Evolutionary conservation across 108 stramenopile genomes (phyloP).

Genomic region (Cyclostephanos tholiformis): DNA sequence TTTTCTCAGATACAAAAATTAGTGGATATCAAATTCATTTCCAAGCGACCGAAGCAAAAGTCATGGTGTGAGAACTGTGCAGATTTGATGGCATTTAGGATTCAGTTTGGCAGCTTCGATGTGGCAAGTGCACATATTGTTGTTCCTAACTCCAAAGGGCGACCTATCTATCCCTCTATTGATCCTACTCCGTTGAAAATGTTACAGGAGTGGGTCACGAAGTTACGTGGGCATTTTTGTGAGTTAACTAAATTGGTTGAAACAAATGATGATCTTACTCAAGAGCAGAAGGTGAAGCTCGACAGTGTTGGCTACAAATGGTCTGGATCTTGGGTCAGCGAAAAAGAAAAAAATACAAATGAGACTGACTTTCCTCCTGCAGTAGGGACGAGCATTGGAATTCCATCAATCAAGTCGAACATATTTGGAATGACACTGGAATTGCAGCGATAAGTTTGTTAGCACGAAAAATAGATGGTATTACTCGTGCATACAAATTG

Average conservation of each 20-base stretch:
- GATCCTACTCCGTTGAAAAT: constrained; percentile 14
- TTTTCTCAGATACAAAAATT: constrained; percentile 33
- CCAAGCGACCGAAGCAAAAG: constrained; percentile 30
- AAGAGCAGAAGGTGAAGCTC: constrained; percentile 26
- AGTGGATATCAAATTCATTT: constrained; percentile 40
- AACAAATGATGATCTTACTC: constrained; percentile 19
- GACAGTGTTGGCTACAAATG: constrained; percentile 26
- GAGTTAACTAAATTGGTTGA: constrained; percentile 5
- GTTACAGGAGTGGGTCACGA: constrained; percentile 32
- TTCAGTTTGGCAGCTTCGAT: constrained; percentile 35
- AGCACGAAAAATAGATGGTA: background rate
- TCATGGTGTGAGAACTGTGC: constrained; percentile 31
- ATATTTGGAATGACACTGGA: constrained; percentile 1
- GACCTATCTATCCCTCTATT: background rate
- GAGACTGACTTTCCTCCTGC: background rate
- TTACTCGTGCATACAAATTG: too few relatives aligned
- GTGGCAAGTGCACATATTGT: constrained; percentile 24
- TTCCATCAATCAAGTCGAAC: background rate
- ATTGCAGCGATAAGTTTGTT: background rate
- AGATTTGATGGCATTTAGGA: constrained; percentile 39
- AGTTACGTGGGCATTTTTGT: constrained; percentile 11
- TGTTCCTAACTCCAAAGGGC: constrained; percentile 16
- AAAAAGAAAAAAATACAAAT: background rate
- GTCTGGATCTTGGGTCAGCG: constrained; percentile 4
- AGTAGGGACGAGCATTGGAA: background rate